These are phyloP conservation scores for Coniochaeta hoffmannii DNA, from an alignment of 2,329 filamentous ascomycete genomes.

Conservation along the genomic window DNA sequence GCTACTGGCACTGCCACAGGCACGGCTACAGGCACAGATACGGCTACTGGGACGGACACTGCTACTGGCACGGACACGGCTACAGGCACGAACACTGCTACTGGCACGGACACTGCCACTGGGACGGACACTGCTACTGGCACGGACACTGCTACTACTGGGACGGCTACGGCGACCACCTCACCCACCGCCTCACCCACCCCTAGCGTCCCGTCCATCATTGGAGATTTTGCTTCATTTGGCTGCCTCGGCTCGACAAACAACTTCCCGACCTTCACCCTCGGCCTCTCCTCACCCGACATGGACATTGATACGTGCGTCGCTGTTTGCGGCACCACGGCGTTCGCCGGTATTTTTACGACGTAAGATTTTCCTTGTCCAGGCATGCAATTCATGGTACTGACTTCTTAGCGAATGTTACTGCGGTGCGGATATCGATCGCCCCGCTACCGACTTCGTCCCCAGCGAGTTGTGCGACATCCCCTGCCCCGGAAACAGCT, in stretches of 20 bases:
- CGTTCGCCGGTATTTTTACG: not conserved
- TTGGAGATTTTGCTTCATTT: not conserved
- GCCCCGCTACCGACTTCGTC: not conserved
- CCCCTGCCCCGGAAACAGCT: not conserved
- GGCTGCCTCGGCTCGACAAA: not conserved
- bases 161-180: too few relatives aligned
- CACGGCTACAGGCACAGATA: not conserved
- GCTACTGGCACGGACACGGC: not conserved
- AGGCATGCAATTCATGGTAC: too few relatives aligned
- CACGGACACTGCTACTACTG: too few relatives aligned
- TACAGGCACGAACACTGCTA: not conserved
- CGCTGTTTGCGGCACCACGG: not conserved
- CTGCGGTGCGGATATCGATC: not conserved
- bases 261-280: slow-evolving; percentile 2
- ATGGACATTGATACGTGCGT: not conserved
- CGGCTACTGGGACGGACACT: not conserved
- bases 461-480: not conserved
- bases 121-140: too few relatives aligned
- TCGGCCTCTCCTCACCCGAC: not conserved
- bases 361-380: too few relatives aligned
- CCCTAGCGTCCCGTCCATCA: not conserved
- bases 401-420: not conserved
- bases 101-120: not conserved
- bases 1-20: not conserved
- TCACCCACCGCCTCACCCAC: not conserved